These are phyloP conservation scores for Neoboletus brunneissimus DNA, from an alignment of 768 basidiomycete genomes.

Conservation along the genomic window DNA sequence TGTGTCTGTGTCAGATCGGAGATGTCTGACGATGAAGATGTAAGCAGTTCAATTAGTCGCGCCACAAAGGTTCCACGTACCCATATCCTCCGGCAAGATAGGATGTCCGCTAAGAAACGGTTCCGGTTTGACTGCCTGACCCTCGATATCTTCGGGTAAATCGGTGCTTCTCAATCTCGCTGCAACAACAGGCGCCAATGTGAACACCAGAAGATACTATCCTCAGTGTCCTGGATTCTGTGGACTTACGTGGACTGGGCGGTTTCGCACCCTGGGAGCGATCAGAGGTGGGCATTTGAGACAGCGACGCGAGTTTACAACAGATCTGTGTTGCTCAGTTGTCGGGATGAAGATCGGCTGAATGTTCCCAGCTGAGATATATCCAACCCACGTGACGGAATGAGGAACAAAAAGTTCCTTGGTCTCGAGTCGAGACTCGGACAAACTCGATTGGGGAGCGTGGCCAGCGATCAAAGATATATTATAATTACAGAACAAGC, in stretches of 20 bases:
- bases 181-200: background rate
- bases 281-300: slow-evolving; percentile 11
- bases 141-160: slow-evolving; percentile 19
- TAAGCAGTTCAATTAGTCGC: background rate
- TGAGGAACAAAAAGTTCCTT: too few species aligned
- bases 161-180: slow-evolving; percentile 28
- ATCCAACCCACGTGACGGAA: background rate
- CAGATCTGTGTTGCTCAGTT: background rate
- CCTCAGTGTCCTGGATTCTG: background rate
- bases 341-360: background rate
- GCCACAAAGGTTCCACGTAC: slow-evolving; percentile 9
- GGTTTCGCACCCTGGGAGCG: slow-evolving; percentile 2
- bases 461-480: background rate
- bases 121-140: slow-evolving; percentile 3
- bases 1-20: slow-evolving; percentile 32
- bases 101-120: slow-evolving; percentile 29
- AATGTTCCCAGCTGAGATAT: background rate
- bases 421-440: too few species aligned
- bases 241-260: slow-evolving; percentile 27
- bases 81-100: slow-evolving; percentile 31
- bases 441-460: too few species aligned
- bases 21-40: slow-evolving; percentile 28
- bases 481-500: background rate
- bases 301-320: background rate
- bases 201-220: background rate